Evolutionary conservation across 2,329 filamentous ascomycete genomes (phyloP).

Genomic region (Penicillium sp.): DNA sequence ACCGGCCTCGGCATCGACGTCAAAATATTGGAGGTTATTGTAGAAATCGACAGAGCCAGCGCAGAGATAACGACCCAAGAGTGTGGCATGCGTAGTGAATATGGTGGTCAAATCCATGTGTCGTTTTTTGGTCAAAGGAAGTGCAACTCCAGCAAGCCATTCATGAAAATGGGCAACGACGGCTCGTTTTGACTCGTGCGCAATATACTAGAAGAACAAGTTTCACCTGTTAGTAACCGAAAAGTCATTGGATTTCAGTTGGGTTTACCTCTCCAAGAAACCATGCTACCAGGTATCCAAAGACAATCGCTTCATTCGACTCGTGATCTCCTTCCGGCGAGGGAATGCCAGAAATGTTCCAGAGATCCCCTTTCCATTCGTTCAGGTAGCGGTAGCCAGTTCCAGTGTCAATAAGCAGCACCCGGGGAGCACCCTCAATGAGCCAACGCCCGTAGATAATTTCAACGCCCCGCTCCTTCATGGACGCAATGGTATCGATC

Average conservation of each 20-base stretch:
- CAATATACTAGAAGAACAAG: slow-evolving; percentile 65
- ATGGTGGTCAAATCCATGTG: slow-evolving; percentile 96
- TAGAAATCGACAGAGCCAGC: slow-evolving; percentile 98
- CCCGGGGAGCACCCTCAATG: slow-evolving; percentile 91
- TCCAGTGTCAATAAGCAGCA: slow-evolving; percentile 90
- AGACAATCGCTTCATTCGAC: slow-evolving; percentile 96
- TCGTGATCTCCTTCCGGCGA: slow-evolving; percentile 86
- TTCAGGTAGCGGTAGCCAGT: slow-evolving; percentile 87
- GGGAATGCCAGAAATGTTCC: slow-evolving; percentile 90
- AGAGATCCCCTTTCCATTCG: slow-evolving; percentile 96
- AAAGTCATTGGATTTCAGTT: not conserved
- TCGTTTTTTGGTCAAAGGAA: slow-evolving; percentile 87
- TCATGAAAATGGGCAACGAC: slow-evolving; percentile 99
- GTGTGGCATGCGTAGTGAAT: slow-evolving; percentile 95
- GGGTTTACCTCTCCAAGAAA: slow-evolving; percentile 85
- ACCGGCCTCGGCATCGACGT: slow-evolving; percentile 92
- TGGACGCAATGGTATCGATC: slow-evolving; percentile 77
- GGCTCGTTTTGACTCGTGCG: slow-evolving; percentile 83
- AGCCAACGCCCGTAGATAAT: slow-evolving; percentile 95
- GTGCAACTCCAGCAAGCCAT: slow-evolving; percentile 90
- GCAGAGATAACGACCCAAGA: slow-evolving; percentile 92
- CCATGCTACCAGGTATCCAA: slow-evolving; percentile 96
- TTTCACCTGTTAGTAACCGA: slow-evolving; percentile 15
- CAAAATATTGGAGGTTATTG: slow-evolving; percentile 96
- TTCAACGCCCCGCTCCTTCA: slow-evolving; percentile 86